Evolutionary conservation across 768 basidiomycete genomes (phyloP).

Genomic region (Hydnomerulius pinastri): DNA sequence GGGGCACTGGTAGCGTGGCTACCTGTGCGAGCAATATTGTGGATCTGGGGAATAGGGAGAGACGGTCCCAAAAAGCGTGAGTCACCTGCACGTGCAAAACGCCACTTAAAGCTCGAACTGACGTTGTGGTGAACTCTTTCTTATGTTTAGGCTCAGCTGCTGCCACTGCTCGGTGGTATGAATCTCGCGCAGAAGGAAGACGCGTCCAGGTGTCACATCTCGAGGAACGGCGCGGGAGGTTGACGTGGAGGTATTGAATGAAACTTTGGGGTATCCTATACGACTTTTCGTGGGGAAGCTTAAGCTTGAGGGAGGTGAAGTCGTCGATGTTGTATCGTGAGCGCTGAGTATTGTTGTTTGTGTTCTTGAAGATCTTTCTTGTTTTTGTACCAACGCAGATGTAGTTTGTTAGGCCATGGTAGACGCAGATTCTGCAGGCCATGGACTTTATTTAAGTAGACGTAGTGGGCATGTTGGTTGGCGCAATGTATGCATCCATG

Average conservation of each 20-base stretch:
- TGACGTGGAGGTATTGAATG: background rate
- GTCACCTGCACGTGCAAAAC: background rate
- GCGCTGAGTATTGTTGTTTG: background rate
- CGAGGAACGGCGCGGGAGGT: background rate
- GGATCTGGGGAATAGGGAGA: conserved; percentile 20
- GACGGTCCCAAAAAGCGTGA: conserved; percentile 6
- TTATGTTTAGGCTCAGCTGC: background rate
- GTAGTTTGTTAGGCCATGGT: background rate
- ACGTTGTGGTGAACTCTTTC: background rate
- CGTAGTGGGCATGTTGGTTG: background rate
- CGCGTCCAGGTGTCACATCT: background rate
- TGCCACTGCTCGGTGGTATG: background rate
- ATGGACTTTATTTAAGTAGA: background rate
- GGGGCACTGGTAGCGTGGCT: conserved; percentile 1
- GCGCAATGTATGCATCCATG: background rate
- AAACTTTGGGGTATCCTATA: too few species aligned
- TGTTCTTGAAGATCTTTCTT: background rate
- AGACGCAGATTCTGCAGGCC: background rate
- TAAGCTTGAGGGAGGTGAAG: too few species aligned
- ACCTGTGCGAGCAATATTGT: conserved; percentile 13
- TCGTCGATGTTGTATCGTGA: background rate
- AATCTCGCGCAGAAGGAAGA: background rate
- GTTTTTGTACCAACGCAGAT: background rate
- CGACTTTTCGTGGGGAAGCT: too few species aligned
- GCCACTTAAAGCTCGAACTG: background rate